Conservation (phyloP, 371 early-diverging fungal species). For the Nematocida sp. region DNA sequence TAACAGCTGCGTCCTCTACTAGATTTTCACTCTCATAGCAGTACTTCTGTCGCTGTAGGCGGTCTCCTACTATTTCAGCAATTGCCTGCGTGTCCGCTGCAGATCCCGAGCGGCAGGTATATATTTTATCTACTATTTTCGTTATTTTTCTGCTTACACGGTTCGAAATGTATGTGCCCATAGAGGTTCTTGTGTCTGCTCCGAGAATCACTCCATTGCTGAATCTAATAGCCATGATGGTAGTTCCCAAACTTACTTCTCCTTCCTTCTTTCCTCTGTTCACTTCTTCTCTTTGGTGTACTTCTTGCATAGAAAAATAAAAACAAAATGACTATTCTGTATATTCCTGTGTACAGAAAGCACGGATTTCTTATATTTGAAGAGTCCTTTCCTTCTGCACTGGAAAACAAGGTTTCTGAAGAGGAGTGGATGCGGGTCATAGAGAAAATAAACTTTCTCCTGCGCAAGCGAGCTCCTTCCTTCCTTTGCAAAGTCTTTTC, state of each 20-base stretch:
- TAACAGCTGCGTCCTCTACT: slow-evolving; percentile 79
- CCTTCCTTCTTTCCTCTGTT: neutral
- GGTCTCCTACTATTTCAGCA: slow-evolving; percentile 83
- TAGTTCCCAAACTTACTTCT: slow-evolving; percentile 70
- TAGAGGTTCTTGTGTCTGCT: slow-evolving; percentile 92
- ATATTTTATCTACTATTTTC: slow-evolving; percentile 83
- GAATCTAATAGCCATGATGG: slow-evolving; percentile 94
- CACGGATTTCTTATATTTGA: slow-evolving; percentile 1
- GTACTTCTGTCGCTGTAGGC: slow-evolving; percentile 67
- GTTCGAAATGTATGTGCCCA: slow-evolving; percentile 82
- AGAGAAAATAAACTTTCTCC: neutral
- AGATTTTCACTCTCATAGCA: slow-evolving; percentile 74
- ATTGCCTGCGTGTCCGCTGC: slow-evolving; percentile 98
- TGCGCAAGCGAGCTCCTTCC: neutral
- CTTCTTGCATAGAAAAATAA: slow-evolving; percentile 47
- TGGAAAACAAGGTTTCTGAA: slow-evolving; percentile 11
- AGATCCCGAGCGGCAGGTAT: slow-evolving; percentile 90
- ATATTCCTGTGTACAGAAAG: slow-evolving; percentile 13
- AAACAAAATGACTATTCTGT: slow-evolving; percentile 43
- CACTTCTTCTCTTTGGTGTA: slow-evolving; percentile 11
- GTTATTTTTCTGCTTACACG: slow-evolving; percentile 95
- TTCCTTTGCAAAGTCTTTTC: neutral
- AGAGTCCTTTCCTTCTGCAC: slow-evolving; percentile 36
- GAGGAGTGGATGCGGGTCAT: slow-evolving; percentile 23
- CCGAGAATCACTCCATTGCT: slow-evolving; percentile 90